Conservation (phyloP, 345 rosid genomes). For the Rhizophora apiculata region DNA sequence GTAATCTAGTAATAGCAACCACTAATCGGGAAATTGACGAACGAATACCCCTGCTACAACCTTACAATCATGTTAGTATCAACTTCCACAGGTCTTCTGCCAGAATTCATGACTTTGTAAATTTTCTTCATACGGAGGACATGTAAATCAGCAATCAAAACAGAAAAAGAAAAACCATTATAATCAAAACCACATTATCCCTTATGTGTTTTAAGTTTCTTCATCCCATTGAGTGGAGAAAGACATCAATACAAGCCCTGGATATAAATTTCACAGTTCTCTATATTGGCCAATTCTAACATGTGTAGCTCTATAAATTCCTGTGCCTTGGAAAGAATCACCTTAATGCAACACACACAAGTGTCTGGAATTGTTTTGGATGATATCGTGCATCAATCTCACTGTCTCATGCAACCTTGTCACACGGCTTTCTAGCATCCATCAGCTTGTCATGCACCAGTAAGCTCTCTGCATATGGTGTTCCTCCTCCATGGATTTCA, state of each 20-base stretch:
- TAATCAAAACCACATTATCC: slow-evolving; percentile 4
- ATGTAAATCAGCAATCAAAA: slow-evolving; percentile 64
- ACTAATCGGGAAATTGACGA: too few relatives aligned
- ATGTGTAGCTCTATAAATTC: slow-evolving; percentile 90
- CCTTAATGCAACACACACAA: slow-evolving; percentile 9
- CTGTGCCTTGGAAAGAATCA: slow-evolving; percentile 51
- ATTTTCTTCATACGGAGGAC: slow-evolving; percentile 85
- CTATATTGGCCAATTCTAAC: slow-evolving; percentile 77
- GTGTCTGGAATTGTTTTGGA: not conserved
- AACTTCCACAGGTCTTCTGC: slow-evolving; percentile 72
- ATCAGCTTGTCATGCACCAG: slow-evolving; percentile 94
- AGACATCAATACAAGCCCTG: slow-evolving; percentile 45
- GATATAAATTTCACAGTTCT: slow-evolving; percentile 92
- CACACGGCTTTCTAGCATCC: slow-evolving; percentile 93
- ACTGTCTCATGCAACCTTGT: slow-evolving; percentile 67
- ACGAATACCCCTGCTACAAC: too few relatives aligned
- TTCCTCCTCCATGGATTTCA: slow-evolving; percentile 94
- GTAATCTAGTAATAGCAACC: too few relatives aligned
- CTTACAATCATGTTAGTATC: slow-evolving; percentile 32
- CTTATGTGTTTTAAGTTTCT: slow-evolving; percentile 6
- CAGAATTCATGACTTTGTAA: slow-evolving; percentile 66
- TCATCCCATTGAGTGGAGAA: not conserved
- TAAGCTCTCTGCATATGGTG: slow-evolving; percentile 94
- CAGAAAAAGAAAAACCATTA: slow-evolving; percentile 5
- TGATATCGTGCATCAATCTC: not conserved